Evolutionary conservation across 2,329 filamentous ascomycete species (phyloP), one percentile per base, ranked within the genome.

Genomic region (Magnaporthiopsis rhizophila): DNA sequence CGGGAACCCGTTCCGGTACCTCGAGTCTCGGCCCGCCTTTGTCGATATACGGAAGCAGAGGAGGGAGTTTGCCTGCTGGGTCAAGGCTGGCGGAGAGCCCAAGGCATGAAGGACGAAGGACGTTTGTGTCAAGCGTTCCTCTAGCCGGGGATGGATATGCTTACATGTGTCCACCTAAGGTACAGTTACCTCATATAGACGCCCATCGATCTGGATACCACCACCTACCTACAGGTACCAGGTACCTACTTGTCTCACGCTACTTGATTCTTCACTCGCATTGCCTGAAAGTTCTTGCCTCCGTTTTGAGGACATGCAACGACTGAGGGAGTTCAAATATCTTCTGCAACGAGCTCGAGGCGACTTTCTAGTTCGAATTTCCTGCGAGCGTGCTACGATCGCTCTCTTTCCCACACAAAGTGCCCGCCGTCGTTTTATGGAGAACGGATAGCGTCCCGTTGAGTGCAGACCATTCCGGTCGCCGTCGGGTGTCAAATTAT

Each of bases 1-100:
- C 15, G 89, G 89, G 21, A 97, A 96, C 73, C 92, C 93, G 7
- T 98, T 93, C 75, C 82, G 80, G 62, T 81, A 85, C 59, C 76
- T 97, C 66, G 94, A 98, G 77, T 88, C 90, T 66, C 81, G 95
- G 69, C 86, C 88, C 60, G 89, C 91, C 1, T 99, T 98, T 72
- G 84, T 92, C 78, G 91, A 99, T 78, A 91, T 98, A 67, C 87
- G 92, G 75, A 89, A 87, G 74, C 83, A 92, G 77, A 84, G 90
- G 72, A 87, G 83, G 72, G 90, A 93, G 66, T 97, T 96, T 79
- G 83, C 86, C 21, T 83, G 88, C 67, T 96, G 91, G 91, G 83
- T 87, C 45, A 82, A 82, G 71, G 73, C 72, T 38, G 65, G 62
- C n/a, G 64, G 58, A 69, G 68, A 12, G 64, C 57, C 53, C 59